These are phyloP conservation scores for Verticillium zaregamsianum DNA, from an alignment of 2,329 filamentous ascomycete species.

Conservation along the genomic window DNA sequence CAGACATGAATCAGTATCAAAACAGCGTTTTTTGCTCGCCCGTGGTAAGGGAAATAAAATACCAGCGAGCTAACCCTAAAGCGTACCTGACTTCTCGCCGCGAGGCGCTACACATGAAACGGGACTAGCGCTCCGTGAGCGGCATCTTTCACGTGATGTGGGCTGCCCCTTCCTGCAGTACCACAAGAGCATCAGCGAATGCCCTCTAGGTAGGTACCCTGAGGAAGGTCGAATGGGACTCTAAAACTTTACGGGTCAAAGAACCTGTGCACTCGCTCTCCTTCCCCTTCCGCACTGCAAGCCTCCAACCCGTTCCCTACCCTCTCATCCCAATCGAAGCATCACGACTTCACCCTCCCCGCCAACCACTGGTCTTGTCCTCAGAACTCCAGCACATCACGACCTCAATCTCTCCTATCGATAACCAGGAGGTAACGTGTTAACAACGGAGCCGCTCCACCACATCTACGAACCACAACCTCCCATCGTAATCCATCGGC, in stretches of 20 bases:
- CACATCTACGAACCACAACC: background rate
- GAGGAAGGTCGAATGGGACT: background rate
- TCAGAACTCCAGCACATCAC: background rate
- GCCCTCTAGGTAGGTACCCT: background rate
- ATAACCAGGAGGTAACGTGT: background rate
- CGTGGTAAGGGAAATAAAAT: background rate
- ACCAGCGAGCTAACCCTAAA: background rate
- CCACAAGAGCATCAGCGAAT: background rate
- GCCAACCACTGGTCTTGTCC: background rate
- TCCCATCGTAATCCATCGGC: background rate
- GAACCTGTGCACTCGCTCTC: background rate
- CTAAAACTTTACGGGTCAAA: background rate
- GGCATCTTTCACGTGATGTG: background rate
- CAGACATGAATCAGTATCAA: no score
- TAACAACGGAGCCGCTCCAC: background rate
- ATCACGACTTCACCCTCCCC: background rate
- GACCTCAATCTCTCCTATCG: background rate
- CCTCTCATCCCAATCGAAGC: background rate
- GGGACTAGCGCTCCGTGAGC: background rate
- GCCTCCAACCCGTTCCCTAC: background rate
- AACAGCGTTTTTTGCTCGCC: no score
- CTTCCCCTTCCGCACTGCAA: background rate
- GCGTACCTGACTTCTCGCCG: background rate
- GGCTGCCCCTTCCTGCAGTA: background rate
- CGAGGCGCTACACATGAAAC: background rate